Evolutionary conservation across 345 rosid genomes (phyloP), one percentile per base, ranked within the genome.

Genomic region (Aquilaria malaccensis): DNA sequence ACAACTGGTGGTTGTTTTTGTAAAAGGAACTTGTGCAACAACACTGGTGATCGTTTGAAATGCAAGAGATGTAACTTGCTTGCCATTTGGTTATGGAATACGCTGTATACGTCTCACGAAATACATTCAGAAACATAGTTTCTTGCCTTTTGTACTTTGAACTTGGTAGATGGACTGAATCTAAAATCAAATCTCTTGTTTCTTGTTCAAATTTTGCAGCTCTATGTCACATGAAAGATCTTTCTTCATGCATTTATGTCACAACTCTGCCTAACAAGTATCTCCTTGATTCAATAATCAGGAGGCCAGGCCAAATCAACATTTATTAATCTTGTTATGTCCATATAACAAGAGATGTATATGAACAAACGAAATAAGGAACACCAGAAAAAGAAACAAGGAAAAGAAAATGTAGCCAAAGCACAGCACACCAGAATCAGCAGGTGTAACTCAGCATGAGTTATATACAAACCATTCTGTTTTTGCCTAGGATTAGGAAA

Each of bases 321-420:
- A 41, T 59, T 33, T 72, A 72, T 72, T 72, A 58, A 67, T 59
- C 43, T 64, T 48, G 54, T 12, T 9, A 66, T 58, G 58, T 55
- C 55, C 33, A 58, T 63, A 63, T 54, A 7, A 48, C n/a, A n/a
- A 0, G n/a, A 31, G 11, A 37, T 7, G 22, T 47, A 45, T 9
- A 55, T 64, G 60, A 64, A 64, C 22, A 14, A 58, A 51, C 51
- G 54, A 50, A 47, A 51, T 37, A n/a, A 33, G 56, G 30, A 55
- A n/a, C 11, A 50, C 2, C 13, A 55, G 32, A 32, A 53, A 50
- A 22, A 30, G 14, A 58, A 63, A 30, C 15, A 52, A n/a, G 3
- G 30, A 32, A 29, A 46, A 53, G 51, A 52, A 56, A 22, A 22
- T 22, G 22, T 22, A 22, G 22, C 22, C 22, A 22, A 22, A 61